A percentile compares a stretch with the other conserved stretches of the same genome.
phyloP scores from a whole-genome alignment of 2,329 filamentous ascomycete species.

The Talaromyces sp. region DNA sequence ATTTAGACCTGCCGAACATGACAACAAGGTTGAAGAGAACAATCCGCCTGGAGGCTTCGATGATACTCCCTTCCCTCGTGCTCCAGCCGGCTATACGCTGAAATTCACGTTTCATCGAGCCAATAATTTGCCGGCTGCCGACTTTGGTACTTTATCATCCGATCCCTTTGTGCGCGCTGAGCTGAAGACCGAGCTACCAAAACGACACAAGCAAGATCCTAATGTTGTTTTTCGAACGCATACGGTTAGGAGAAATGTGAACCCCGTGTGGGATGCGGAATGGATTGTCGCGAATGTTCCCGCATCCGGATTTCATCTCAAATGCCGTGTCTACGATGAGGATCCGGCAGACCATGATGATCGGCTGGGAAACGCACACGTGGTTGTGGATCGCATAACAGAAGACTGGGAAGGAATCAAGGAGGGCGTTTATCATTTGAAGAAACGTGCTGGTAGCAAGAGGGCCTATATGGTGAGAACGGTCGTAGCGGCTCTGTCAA shows the following conservation, averaged over 20 bases:
- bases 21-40: constrained; percentile 7
- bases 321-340: constrained; percentile 84
- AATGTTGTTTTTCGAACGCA: constrained; percentile 67
- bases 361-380: constrained; percentile 76
- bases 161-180: constrained; percentile 79
- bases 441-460: constrained; percentile 77
- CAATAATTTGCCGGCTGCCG: constrained; percentile 73
- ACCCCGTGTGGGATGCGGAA: constrained; percentile 75
- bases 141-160: constrained; percentile 69
- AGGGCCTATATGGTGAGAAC: constrained; percentile 73
- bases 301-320: constrained; percentile 71
- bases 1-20: constrained; percentile 19
- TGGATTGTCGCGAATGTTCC: constrained; percentile 90
- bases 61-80: constrained; percentile 67
- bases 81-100: constrained; percentile 74
- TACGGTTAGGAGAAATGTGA: constrained; percentile 65
- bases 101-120: constrained; percentile 80
- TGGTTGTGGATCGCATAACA: constrained; percentile 56
- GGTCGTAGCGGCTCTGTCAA: constrained; percentile 59
- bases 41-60: constrained; percentile 74
- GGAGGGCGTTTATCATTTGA: constrained; percentile 62
- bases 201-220: constrained; percentile 81
- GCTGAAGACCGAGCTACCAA: constrained; percentile 64
- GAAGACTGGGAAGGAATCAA: constrained; percentile 65
- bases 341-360: constrained; percentile 83